Base-by-base conservation (phyloP, 257 asterid genomes). In the Dorcoceras hygrometricum region DNA sequence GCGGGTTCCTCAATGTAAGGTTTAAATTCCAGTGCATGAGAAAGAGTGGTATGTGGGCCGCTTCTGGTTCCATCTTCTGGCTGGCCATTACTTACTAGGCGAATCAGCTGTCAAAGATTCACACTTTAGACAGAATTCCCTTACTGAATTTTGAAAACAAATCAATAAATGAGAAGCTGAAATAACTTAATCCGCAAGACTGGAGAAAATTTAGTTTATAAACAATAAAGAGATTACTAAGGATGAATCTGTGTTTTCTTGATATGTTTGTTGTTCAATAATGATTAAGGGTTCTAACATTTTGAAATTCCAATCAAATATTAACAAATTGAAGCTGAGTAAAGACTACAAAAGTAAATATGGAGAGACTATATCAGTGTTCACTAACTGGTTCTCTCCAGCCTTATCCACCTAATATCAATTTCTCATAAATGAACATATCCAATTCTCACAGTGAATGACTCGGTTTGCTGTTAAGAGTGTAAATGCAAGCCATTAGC, bases 1-100 rank as follows among this genome's bases (percentile, higher is more conserved):
- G 78, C 88, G 72, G 99, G 99, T 82, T 90, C 99, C 82, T 90
- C 99, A 22, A 90, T 84, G 79, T 88, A 88, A 66, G 99, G 99
- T 78, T 83, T 90, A 69, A 93, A 84, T 78, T 93, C 99, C 83
- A 93, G 75, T 53, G 95, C 87, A 81, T 88, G 80, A 10, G 84
- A 70, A 69, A 93, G 92, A 76, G 89, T 78, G 63, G 94, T 67
- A 68, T 82, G 87, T 36, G 71, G 81, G 79, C 77, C 72, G 64
- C 50, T 39, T 12, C 73, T 70, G 70, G 73, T 57, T 75, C 71
- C 80, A 80, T 81, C 90, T 76, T 87, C 89, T 66, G 61, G 55
- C 68, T 73, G 79, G 32, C 70, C 91, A 70, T 83, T 78, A 39
- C 94, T 79, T 75, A 86, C 86, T 55, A 90, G 82, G 60, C 97